Percentiles rank a stretch among this genome's conserved stretches.
These are phyloP conservation scores for Musa acuminata DNA, from an alignment of 176 grass and related monocot species.

Conservation along the genomic window DNA sequence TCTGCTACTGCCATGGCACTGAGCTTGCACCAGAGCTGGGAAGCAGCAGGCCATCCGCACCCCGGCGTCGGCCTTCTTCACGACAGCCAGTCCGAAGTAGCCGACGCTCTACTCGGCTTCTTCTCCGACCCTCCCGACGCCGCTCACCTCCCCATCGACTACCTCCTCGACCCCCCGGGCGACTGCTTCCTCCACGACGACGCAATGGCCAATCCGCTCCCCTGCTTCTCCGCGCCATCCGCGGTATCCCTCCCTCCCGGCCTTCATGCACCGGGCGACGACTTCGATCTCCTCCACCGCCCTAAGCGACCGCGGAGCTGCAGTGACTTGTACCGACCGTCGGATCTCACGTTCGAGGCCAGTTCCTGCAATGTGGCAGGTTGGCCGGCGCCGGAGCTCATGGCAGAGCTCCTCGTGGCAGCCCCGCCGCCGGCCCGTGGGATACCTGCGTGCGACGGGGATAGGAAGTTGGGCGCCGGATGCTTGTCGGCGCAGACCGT, in stretches of 20 bases:
- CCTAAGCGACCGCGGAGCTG: conserved; percentile 22
- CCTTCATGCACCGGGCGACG: not conserved
- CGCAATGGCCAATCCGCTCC: not conserved
- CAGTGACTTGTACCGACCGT: not conserved
- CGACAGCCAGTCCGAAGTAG: not conserved
- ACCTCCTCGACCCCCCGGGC: not conserved
- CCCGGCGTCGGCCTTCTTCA: not conserved
- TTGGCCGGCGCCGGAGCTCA: not conserved
- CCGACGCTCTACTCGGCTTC: conserved; percentile 2
- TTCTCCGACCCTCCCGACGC: not conserved
- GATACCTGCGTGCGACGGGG: not conserved
- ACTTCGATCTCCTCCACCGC: not conserved
- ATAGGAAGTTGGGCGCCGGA: not conserved
- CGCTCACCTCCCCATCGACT: not conserved
- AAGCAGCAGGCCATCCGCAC: not conserved
- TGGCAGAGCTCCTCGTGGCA: not conserved
- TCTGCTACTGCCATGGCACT: not conserved
- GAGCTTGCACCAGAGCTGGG: not conserved
- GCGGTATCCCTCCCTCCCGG: conserved; percentile 11
- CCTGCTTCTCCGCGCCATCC: not conserved
- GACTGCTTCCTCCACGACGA: not conserved
- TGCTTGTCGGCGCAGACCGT: conserved; percentile 32
- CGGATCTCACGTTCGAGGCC: not conserved
- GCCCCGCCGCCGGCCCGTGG: not conserved
- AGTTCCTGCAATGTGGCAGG: not conserved